Evolutionary conservation across 805 yeast species (phyloP).

Genomic region (Saccharomyces cerevisiae): DNA sequence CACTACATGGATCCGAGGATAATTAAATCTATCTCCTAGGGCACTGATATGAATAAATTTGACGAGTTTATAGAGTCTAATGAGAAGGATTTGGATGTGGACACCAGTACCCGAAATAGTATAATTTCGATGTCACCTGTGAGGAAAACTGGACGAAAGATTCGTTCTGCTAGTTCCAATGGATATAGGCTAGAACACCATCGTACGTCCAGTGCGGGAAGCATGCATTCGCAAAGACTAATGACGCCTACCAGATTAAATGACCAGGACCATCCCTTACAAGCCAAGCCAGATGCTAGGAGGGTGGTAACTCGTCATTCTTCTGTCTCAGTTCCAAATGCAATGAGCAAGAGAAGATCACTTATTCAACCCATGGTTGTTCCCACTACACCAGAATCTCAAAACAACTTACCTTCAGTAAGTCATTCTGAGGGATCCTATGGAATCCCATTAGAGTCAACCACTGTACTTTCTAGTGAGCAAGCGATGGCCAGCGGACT

Average conservation of each 20-base stretch:
- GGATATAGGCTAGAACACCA: neutral
- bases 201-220: neutral
- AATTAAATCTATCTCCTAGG: conserved; percentile 16
- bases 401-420: neutral
- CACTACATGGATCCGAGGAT: neutral
- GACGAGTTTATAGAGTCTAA: conserved; percentile 33
- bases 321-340: conserved; percentile 6
- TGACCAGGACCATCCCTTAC: conserved; percentile 9
- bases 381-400: conserved; percentile 12
- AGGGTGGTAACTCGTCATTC: neutral
- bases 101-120: conserved; percentile 30
- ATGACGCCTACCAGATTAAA: conserved; percentile 15
- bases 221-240: conserved; percentile 10
- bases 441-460: neutral
- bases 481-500: neutral
- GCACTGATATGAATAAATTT: conserved; percentile 22
- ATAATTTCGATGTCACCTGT: conserved; percentile 6
- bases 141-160: neutral
- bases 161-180: neutral
- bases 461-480: neutral
- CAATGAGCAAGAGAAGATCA: conserved; percentile 19
- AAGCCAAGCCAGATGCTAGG: neutral
- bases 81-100: conserved; percentile 29
- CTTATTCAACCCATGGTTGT: conserved; percentile 23
- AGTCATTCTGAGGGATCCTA: neutral